Percentiles rank a stretch among this genome's conserved stretches.
phyloP scores from a whole-genome alignment of 2,329 filamentous ascomycete genomes.

The Shiraia sp. region DNA sequence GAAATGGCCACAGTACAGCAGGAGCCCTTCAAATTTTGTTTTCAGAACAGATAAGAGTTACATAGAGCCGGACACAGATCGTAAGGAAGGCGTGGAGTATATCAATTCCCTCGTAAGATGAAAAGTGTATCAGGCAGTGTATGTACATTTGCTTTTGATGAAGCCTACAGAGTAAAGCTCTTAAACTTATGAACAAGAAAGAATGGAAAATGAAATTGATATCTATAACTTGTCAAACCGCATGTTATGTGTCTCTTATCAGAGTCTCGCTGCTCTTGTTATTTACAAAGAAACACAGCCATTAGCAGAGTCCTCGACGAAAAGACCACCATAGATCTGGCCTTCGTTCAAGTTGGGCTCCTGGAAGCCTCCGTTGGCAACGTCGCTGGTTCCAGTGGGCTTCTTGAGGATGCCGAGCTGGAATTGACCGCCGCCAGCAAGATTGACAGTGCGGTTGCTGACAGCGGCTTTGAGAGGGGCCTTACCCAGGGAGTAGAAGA shows the following conservation, averaged over 20 bases:
- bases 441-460: slow-evolving; percentile 53
- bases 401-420: slow-evolving; percentile 68
- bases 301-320: slow-evolving; percentile 43
- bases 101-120: slow-evolving; percentile 30
- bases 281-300: slow-evolving; percentile 39
- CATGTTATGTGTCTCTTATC: too few species aligned
- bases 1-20: slow-evolving; percentile 25
- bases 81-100: slow-evolving; percentile 23
- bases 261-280: too few species aligned
- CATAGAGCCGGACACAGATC: slow-evolving; percentile 26
- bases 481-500: slow-evolving; percentile 60
- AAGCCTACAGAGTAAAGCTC: too few species aligned
- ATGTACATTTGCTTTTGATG: not conserved
- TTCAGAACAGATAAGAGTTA: slow-evolving; percentile 33
- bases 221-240: too few species aligned
- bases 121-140: not conserved
- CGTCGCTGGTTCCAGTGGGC: slow-evolving; percentile 51
- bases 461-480: slow-evolving; percentile 54
- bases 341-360: slow-evolving; percentile 41
- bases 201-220: too few species aligned
- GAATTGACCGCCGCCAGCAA: slow-evolving; percentile 63
- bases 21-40: slow-evolving; percentile 28
- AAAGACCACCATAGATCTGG: slow-evolving; percentile 46
- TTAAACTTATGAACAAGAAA: too few species aligned
- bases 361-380: slow-evolving; percentile 45